These are phyloP conservation scores for Kodamaea sagamina DNA, from an alignment of 805 yeast genomes.

Conservation along the genomic window DNA sequence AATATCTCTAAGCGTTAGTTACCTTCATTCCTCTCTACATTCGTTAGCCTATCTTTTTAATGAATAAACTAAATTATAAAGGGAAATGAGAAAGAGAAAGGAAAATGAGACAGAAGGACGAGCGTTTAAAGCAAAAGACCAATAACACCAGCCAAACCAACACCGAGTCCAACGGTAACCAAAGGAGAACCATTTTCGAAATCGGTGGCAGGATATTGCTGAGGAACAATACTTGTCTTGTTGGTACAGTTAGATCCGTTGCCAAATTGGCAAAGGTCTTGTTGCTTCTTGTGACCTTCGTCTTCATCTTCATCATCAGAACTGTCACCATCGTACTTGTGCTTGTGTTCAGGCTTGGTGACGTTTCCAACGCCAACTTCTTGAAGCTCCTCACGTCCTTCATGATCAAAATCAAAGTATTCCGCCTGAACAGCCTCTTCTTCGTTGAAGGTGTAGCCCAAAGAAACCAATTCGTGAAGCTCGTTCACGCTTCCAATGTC, in stretches of 20 bases:
- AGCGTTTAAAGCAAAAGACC: slow-evolving; percentile 14
- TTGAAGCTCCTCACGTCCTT: slow-evolving; percentile 2
- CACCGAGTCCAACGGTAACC: slow-evolving; percentile 12
- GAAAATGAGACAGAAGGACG: too few relatives aligned
- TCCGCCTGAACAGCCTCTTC: slow-evolving; percentile 14
- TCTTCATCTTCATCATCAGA: slow-evolving; percentile 4
- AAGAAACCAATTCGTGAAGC: slow-evolving; percentile 3
- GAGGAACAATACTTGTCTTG: slow-evolving; percentile 11
- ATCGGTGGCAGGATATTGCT: slow-evolving; percentile 13
- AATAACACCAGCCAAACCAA: slow-evolving; percentile 15
- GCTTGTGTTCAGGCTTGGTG: neutral
- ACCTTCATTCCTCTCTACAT: neutral
- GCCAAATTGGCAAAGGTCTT: neutral
- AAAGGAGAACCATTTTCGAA: slow-evolving; percentile 17
- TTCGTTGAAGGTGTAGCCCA: slow-evolving; percentile 14
- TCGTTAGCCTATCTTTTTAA: neutral
- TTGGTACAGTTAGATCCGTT: slow-evolving; percentile 12
- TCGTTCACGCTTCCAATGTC: slow-evolving; percentile 4
- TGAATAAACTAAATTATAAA: neutral
- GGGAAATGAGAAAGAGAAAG: neutral
- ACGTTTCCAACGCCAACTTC: neutral
- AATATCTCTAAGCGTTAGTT: too few relatives aligned
- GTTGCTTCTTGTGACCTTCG: slow-evolving; percentile 2
- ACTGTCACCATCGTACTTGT: neutral
- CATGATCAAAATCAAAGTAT: slow-evolving; percentile 8